A percentile compares a stretch with the other conserved stretches of the same genome.
Evolutionary conservation across 2,329 filamentous ascomycete genomes (phyloP).

Genomic region (Calycina marina): DNA sequence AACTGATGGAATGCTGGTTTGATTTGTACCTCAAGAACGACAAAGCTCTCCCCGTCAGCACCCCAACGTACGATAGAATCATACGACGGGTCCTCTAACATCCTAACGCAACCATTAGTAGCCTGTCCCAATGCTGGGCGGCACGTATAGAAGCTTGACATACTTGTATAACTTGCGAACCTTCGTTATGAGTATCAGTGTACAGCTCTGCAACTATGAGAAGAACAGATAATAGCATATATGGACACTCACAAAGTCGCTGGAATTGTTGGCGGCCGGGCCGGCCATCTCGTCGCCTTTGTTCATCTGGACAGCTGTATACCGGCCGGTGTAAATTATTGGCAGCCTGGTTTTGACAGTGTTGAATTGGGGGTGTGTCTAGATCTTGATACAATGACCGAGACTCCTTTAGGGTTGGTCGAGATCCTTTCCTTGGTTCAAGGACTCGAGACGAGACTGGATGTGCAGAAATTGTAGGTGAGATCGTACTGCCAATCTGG

Average conservation of each 20-base stretch:
- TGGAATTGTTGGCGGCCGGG: slow-evolving; percentile 59
- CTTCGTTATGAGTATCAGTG: slow-evolving; percentile 36
- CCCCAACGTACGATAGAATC: slow-evolving; percentile 91
- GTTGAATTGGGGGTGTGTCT: too few relatives aligned
- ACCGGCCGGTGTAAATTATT: not conserved
- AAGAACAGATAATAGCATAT: too few relatives aligned
- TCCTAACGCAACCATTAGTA: slow-evolving; percentile 38
- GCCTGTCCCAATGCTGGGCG: slow-evolving; percentile 20
- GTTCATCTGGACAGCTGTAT: slow-evolving; percentile 17
- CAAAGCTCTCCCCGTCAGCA: slow-evolving; percentile 87
- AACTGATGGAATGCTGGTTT: slow-evolving; percentile 16
- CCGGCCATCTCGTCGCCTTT: slow-evolving; percentile 20
- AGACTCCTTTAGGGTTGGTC: too few relatives aligned
- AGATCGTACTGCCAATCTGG: too few relatives aligned
- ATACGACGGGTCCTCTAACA: slow-evolving; percentile 92
- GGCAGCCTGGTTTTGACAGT: not conserved
- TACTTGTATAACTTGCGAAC: slow-evolving; percentile 99
- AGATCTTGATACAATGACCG: too few relatives aligned
- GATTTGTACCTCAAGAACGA: slow-evolving; percentile 91
- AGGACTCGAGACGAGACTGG: too few relatives aligned
- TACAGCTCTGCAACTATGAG: slow-evolving; percentile 8
- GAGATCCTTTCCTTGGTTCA: too few relatives aligned
- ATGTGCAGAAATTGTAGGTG: not conserved
- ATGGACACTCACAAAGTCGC: slow-evolving; percentile 73
- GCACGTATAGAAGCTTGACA: slow-evolving; percentile 17